Evolutionary conservation across 2,329 filamentous ascomycete species (phyloP).

Genomic region (Rosellinia necatrix): DNA sequence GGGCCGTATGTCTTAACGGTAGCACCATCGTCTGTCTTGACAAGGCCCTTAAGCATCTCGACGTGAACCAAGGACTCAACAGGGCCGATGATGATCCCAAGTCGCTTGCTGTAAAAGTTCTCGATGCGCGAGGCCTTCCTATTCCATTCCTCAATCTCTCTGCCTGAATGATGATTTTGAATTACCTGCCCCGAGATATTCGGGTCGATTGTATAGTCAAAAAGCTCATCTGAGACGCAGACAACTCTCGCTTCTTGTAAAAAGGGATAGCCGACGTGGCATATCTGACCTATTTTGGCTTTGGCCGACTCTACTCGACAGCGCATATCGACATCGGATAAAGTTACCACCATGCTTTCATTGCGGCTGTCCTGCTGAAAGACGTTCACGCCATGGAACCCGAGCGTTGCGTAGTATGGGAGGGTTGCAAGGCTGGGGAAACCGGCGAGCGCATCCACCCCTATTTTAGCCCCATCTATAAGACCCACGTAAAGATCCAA

Average conservation of each 20-base stretch:
- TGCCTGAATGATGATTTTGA: conserved; percentile 71
- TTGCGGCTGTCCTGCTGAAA: conserved; percentile 97
- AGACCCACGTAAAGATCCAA: conserved; percentile 83
- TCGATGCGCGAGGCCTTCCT: conserved; percentile 86
- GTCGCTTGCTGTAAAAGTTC: conserved; percentile 83
- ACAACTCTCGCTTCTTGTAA: conserved; percentile 90
- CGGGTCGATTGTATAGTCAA: conserved; percentile 77
- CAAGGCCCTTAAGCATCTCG: conserved; percentile 88
- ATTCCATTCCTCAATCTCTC: conserved; percentile 80
- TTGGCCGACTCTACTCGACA: conserved; percentile 75
- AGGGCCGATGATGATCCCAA: conserved; percentile 83
- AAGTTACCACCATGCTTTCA: conserved; percentile 91
- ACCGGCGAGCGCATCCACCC: conserved; percentile 81
- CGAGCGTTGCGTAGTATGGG: conserved; percentile 79
- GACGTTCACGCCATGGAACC: conserved; percentile 88
- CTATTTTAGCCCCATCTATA: conserved; percentile 82
- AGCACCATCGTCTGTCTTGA: conserved; percentile 88
- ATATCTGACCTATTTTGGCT: conserved; percentile 78
- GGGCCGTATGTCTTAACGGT: conserved; percentile 91
- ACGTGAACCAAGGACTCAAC: conserved; percentile 92
- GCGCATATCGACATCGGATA: conserved; percentile 74
- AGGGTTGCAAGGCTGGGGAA: conserved; percentile 90
- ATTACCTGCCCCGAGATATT: conserved; percentile 66
- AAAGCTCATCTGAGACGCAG: conserved; percentile 89
- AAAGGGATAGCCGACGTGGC: conserved; percentile 94